Conservation (phyloP, 306 rosid genomes). For the Glycyrrhiza uralensis region DNA sequence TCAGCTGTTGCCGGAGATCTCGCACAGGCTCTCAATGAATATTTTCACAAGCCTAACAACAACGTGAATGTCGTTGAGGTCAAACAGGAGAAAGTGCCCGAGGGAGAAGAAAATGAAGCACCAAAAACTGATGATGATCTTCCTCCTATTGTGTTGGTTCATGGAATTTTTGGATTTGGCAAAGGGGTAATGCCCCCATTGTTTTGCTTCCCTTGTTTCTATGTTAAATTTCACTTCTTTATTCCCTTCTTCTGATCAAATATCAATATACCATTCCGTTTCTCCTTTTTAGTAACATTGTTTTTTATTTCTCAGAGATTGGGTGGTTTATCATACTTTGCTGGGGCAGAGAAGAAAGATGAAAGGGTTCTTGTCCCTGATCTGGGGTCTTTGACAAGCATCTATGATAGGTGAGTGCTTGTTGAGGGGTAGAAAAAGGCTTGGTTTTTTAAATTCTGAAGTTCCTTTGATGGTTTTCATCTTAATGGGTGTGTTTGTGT, state of each 20-base stretch:
- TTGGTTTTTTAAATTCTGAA: neutral
- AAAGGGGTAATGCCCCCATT: constrained; percentile 56
- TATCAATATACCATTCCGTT: neutral
- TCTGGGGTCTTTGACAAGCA: constrained; percentile 90
- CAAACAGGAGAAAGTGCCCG: neutral
- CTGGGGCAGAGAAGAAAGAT: constrained; percentile 96
- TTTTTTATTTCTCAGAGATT: constrained; percentile 53
- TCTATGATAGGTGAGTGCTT: constrained; percentile 70
- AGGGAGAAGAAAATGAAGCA: neutral
- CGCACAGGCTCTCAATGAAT: constrained; percentile 47
- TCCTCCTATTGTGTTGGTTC: constrained; percentile 92
- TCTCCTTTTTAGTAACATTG: neutral
- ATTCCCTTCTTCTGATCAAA: neutral
- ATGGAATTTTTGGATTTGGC: constrained; percentile 98
- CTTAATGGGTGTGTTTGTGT: neutral
- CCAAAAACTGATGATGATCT: constrained; percentile 28
- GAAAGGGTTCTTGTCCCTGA: constrained; percentile 97
- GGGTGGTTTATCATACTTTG: constrained; percentile 88
- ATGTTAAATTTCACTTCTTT: neutral
- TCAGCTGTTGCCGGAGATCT: constrained; percentile 89
- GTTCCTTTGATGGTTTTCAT: neutral
- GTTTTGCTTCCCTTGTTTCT: neutral
- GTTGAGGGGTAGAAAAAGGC: neutral
- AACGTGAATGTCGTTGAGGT: constrained; percentile 30
- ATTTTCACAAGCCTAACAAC: constrained; percentile 39